phyloP scores from a whole-genome alignment of 2,329 filamentous ascomycete species.

The Pseudocercospora fijiensis region DNA sequence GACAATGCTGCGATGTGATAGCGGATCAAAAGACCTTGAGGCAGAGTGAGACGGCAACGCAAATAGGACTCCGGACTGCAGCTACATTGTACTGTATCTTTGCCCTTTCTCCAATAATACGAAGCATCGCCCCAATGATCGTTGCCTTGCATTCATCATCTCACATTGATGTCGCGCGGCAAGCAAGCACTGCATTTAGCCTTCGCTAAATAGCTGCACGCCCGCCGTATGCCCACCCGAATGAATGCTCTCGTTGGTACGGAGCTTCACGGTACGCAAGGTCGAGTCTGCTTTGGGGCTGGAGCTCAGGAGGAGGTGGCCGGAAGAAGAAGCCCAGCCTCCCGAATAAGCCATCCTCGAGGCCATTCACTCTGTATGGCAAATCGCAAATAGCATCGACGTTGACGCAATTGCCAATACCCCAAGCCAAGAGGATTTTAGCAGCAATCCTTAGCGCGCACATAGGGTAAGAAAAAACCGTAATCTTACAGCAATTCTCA shows the following conservation, averaged over 20 bases:
- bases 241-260: background rate
- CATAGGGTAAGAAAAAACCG: too few species aligned
- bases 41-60: background rate
- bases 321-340: background rate
- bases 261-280: slow-evolving; percentile 1
- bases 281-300: background rate
- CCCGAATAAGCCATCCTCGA: background rate
- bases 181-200: background rate
- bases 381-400: background rate
- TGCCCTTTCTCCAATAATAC: background rate
- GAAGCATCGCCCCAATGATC: background rate
- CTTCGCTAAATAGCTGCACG: background rate
- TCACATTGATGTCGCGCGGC: background rate
- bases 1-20: background rate
- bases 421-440: background rate
- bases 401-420: background rate
- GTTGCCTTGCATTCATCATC: background rate
- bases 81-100: background rate
- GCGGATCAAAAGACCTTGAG: background rate
- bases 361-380: background rate
- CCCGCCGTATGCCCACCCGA: background rate
- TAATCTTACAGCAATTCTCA: too few species aligned
- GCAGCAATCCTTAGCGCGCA: too few species aligned
- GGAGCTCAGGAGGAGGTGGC: background rate
- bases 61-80: background rate